Evolutionary conservation across 1,284 basidiomycete species (phyloP).

Genomic region (Tetrapyrgos nigripes): DNA sequence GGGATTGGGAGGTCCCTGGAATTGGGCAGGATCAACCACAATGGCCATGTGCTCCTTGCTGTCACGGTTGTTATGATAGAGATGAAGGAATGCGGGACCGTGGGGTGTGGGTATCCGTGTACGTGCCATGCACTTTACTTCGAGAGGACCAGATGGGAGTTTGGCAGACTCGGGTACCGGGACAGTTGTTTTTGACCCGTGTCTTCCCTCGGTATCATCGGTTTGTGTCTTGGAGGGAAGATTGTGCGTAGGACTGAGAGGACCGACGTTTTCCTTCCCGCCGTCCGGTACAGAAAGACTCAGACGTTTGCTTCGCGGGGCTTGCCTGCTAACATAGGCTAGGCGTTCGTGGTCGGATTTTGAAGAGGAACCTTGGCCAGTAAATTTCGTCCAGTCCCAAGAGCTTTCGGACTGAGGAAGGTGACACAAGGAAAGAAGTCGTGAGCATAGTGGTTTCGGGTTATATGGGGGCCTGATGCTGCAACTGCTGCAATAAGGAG

Average conservation of each 20-base stretch:
- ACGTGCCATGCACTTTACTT: slow-evolving; percentile 93
- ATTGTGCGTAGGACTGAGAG: slow-evolving; percentile 20
- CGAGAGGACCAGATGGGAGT: slow-evolving; percentile 35
- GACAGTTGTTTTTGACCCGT: slow-evolving; percentile 28
- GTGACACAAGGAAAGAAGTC: slow-evolving; percentile 69
- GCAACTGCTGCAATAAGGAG: slow-evolving; percentile 74
- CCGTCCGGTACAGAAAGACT: slow-evolving; percentile 19
- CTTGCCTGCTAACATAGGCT: slow-evolving; percentile 74
- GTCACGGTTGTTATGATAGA: slow-evolving; percentile 93
- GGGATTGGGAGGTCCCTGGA: slow-evolving; percentile 45
- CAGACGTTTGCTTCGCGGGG: slow-evolving; percentile 66
- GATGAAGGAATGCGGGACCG: slow-evolving; percentile 91
- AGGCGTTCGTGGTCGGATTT: slow-evolving; percentile 50
- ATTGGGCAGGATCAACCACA: slow-evolving; percentile 91
- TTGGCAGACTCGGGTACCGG: slow-evolving; percentile 12
- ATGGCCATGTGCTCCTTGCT: slow-evolving; percentile 97
- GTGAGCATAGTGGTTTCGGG: slow-evolving; percentile 79
- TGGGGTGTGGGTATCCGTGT: slow-evolving; percentile 98
- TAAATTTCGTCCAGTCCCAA: slow-evolving; percentile 64
- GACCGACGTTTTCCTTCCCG: slow-evolving; percentile 31
- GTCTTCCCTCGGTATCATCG: slow-evolving; percentile 2
- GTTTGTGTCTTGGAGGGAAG: slow-evolving; percentile 12
- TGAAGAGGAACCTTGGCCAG: slow-evolving; percentile 43
- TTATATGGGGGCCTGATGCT: slow-evolving; percentile 74
- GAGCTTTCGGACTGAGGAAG: slow-evolving; percentile 58